A percentile compares a stretch with the other conserved stretches of the same genome.
phyloP scores from a whole-genome alignment of 202 grass and related monocot genomes.

The Eragrostis tef region DNA sequence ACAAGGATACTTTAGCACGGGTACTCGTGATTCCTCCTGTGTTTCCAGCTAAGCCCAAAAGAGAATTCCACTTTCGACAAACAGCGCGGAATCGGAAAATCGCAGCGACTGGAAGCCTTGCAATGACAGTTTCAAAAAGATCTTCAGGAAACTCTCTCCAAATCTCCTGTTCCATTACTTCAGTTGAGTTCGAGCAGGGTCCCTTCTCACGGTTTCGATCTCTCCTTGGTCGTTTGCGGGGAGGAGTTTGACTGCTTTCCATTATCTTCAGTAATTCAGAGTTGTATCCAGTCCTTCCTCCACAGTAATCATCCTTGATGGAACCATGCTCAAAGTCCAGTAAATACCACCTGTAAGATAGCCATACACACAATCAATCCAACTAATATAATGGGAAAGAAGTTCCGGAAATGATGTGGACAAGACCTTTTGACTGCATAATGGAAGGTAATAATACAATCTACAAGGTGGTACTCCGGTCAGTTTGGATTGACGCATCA shows the following conservation, averaged over 20 bases:
- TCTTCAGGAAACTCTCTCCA: constrained; percentile 93
- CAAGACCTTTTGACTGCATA: not conserved
- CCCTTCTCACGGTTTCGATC: constrained; percentile 59
- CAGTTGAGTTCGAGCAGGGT: constrained; percentile 47
- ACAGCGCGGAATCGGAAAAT: constrained; percentile 87
- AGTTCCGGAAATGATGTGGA: constrained; percentile 10
- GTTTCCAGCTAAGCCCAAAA: constrained; percentile 57
- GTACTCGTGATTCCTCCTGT: not conserved
- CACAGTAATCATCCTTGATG: constrained; percentile 70
- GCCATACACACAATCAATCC: constrained; percentile 38
- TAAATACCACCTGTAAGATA: constrained; percentile 73
- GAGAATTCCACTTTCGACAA: constrained; percentile 75
- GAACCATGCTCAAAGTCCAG: constrained; percentile 78
- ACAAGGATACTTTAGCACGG: not conserved
- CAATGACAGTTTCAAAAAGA: constrained; percentile 77
- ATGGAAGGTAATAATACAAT: constrained; percentile 18
- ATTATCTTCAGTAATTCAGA: constrained; percentile 59
- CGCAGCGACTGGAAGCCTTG: constrained; percentile 74
- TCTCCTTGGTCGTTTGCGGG: constrained; percentile 58
- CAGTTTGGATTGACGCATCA: not conserved
- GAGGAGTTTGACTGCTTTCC: constrained; percentile 60
- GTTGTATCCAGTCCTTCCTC: constrained; percentile 55
- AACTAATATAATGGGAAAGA: constrained; percentile 10
- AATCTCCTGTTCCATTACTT: constrained; percentile 70
- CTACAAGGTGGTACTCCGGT: not conserved